Base-by-base conservation (phyloP, 306 rosid species). In the Senna siamea region DNA sequence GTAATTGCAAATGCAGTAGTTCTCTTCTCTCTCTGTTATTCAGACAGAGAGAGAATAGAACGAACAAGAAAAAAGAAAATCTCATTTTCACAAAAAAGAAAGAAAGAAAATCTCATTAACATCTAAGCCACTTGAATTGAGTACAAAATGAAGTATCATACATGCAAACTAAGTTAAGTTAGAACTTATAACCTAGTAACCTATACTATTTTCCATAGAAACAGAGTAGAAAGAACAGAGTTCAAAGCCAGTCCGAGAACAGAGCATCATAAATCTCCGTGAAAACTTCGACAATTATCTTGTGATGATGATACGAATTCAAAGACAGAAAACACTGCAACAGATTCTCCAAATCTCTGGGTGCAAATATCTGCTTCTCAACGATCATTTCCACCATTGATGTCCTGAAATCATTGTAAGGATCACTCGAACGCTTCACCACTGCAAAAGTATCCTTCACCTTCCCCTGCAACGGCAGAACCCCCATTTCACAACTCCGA, bases 341-440 rank as follows among this genome's bases (percentile, higher is more conserved):
- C 3, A 94, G 95, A 55, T 90, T 87, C 82, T 92, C 96, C 55
- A 94, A 93, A 77, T 90, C 99, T 5, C 37, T 22, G 0, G 89
- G 86, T 4, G 87, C 78, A 73, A 90, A 92, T 67, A 94, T 92
- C 86, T 90, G 99, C 58, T 90, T 94, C 90, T 92, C 98, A 1
- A 92, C 78, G 15, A 94, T 94, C 99, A 94, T 94, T 52, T 94
- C 99, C 72, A 94, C 87, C 99, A 94, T 94, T 0, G 99, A 94
- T 0, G 84, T 82, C 73, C 98, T 88, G 61, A 94, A 94, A 72
- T 94, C 99, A 38, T 75, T 88, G 90, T 94, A 88, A 6, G 99
- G 99, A 70, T 94, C 96, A 46, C 89, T 90, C 1, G 99, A 94
- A 22, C 89, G 88, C 88, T 94, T 94, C 87, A 90, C 98, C 78